These are phyloP conservation scores for Aspergillus haitiensis DNA, from an alignment of 495 filamentous ascomycete genomes.

Conservation along the genomic window DNA sequence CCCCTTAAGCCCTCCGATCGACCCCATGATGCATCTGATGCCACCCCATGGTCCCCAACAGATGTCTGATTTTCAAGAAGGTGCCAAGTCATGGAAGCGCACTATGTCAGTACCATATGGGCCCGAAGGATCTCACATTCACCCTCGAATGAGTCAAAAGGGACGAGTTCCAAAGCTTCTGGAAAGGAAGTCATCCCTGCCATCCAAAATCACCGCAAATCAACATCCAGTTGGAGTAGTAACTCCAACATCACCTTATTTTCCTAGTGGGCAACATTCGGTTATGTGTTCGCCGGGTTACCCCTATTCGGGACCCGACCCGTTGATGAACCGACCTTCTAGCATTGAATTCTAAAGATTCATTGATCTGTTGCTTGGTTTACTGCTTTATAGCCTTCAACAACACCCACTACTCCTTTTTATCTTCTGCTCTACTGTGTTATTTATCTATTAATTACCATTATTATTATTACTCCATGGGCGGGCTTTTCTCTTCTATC, in stretches of 20 bases:
- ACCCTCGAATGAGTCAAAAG: conserved; percentile 27
- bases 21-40: conserved; percentile 29
- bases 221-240: conserved; percentile 25
- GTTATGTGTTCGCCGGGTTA: conserved; percentile 38
- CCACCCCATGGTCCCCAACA: conserved; percentile 25
- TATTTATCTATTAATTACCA: neutral
- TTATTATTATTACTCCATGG: neutral
- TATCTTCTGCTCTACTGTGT: conserved; percentile 2
- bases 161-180: conserved; percentile 28
- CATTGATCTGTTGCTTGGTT: conserved; percentile 18
- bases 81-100: conserved; percentile 38
- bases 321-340: conserved; percentile 26
- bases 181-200: conserved; percentile 21
- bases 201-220: conserved; percentile 16
- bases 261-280: conserved; percentile 29
- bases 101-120: conserved; percentile 35
- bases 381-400: neutral
- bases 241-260: conserved; percentile 27
- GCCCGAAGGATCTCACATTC: conserved; percentile 27
- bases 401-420: neutral
- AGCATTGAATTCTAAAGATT: conserved; percentile 29
- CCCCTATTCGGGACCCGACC: conserved; percentile 31
- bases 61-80: conserved; percentile 24
- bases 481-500: neutral
- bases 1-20: conserved; percentile 31